Percentiles rank a stretch among this genome's conserved stretches.
Conservation (phyloP, 768 basidiomycete species). For the Tricholoma terreum region DNA sequence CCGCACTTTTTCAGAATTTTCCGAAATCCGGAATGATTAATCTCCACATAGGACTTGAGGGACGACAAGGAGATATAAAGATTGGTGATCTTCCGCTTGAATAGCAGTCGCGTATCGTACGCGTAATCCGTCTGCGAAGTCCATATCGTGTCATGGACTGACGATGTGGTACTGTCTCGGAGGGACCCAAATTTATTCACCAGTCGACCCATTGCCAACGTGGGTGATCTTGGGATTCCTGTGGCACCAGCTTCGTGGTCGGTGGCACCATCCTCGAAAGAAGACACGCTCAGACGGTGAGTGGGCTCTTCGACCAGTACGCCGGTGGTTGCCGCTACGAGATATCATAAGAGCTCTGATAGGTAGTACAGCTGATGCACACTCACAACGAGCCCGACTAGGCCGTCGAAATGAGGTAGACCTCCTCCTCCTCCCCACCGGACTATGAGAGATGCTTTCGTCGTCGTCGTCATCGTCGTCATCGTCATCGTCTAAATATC, state of each 20-base stretch:
- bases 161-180: slow-evolving; percentile 48
- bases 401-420: background rate
- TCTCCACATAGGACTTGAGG: slow-evolving; percentile 82
- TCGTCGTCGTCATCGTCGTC: slow-evolving; percentile 56
- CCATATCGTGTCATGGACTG: slow-evolving; percentile 62
- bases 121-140: slow-evolving; percentile 76
- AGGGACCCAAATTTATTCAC: slow-evolving; percentile 50
- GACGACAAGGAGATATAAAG: slow-evolving; percentile 76
- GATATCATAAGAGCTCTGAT: background rate
- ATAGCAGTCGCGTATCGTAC: slow-evolving; percentile 76
- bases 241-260: slow-evolving; percentile 6
- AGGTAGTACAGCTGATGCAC: background rate
- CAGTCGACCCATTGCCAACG: slow-evolving; percentile 33
- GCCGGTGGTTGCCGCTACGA: background rate
- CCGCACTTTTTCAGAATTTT: slow-evolving; percentile 93
- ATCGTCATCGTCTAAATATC: slow-evolving; percentile 58
- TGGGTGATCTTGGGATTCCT: slow-evolving; percentile 1
- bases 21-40: slow-evolving; percentile 91
- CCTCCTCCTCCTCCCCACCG: slow-evolving; percentile 15
- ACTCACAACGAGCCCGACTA: background rate
- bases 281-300: slow-evolving; percentile 48
- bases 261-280: slow-evolving; percentile 37
- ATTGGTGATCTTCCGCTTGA: slow-evolving; percentile 85
- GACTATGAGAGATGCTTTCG: slow-evolving; percentile 38
- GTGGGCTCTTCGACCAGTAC: slow-evolving; percentile 5